Base-by-base conservation (phyloP, 179 eudicot species). In the Gypsophila paniculata region DNA sequence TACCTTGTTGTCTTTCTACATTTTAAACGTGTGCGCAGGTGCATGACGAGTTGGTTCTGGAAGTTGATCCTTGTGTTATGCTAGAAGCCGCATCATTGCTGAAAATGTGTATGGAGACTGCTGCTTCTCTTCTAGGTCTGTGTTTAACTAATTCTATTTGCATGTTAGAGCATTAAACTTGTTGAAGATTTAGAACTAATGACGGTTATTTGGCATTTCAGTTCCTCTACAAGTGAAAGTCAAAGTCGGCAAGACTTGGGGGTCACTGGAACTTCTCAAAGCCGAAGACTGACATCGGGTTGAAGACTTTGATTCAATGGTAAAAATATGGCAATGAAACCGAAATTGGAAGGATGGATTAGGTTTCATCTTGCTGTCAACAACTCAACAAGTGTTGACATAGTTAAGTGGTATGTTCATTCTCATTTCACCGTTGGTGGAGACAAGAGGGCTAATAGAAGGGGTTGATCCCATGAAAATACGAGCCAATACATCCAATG, bases 31-130 rank as follows among this genome's bases (percentile, higher is more conserved):
- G 34, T 29, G 34, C 4, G 12, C 81, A 94, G 99, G 96, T 94
- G 59, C 99, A 94, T 75, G 99, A 91, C 79, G 99, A 94, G 79
- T 78, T 94, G 65, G 96, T 94, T 64, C 69, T 94, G 76, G 99
- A 94, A 83, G 91, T 86, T 68, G 97, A 94, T 80, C 86, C 96
- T 51, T 84, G 87, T 8, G 82, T 90, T 70, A 63, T 84, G 57
- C 83, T 70, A 71, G 95, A 89, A 77, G 99, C 96, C 59, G 96
- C 82, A 18, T 75, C 72, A 77, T 74, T 94, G 83, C 84, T 92
- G 61, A 86, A 86, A 84, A 80, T 51, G 67, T 82, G 88, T 85
- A 94, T 94, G 99, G 97, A 92, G 85, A 87, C 77, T 69, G 95
- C 97, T 71, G 89, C 75, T 36, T 84, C 87, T 38, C 93, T 92